These are phyloP conservation scores for Heterobasidion occidentale DNA, from an alignment of 1,284 basidiomycete species.

Conservation along the genomic window DNA sequence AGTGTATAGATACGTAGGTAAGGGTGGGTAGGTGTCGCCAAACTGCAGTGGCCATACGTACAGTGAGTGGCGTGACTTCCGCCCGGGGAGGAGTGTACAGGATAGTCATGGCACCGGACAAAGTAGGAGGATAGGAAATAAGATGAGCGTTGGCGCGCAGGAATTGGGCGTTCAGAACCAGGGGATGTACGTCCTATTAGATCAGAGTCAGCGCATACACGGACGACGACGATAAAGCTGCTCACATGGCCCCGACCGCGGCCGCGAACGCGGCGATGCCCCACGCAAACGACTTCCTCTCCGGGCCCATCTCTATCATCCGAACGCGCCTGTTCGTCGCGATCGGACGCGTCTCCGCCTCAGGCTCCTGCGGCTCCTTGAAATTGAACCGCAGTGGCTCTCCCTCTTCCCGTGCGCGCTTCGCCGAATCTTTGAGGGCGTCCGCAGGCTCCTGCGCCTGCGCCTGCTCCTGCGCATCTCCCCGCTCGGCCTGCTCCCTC, in stretches of 20 bases:
- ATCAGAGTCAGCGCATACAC: background rate
- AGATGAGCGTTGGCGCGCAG: background rate
- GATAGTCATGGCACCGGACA: background rate
- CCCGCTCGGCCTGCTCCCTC: conserved; percentile 7
- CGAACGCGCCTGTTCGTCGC: conserved; percentile 57
- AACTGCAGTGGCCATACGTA: background rate
- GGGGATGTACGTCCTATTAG: conserved; percentile 20
- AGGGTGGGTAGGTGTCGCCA: background rate
- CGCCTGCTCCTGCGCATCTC: conserved; percentile 14
- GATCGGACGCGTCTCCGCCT: conserved; percentile 48
- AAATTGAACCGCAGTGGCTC: conserved; percentile 47
- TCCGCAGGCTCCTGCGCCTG: conserved; percentile 16
- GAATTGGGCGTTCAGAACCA: conserved; percentile 5
- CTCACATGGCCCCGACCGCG: conserved; percentile 55
- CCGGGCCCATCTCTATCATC: conserved; percentile 42
- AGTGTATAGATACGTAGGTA: background rate
- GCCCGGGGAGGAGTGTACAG: background rate
- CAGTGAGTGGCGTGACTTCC: background rate
- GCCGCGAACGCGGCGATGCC: conserved; percentile 68
- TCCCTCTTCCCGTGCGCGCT: conserved; percentile 50
- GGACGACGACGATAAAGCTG: background rate
- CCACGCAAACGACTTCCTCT: conserved; percentile 66
- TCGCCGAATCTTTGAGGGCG: conserved; percentile 19
- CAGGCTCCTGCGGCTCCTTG: conserved; percentile 43
- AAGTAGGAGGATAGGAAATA: background rate